Evolutionary conservation across 1,284 basidiomycete species (phyloP), one percentile per base, ranked within the genome.

Genomic region (Flammula alnicola): DNA sequence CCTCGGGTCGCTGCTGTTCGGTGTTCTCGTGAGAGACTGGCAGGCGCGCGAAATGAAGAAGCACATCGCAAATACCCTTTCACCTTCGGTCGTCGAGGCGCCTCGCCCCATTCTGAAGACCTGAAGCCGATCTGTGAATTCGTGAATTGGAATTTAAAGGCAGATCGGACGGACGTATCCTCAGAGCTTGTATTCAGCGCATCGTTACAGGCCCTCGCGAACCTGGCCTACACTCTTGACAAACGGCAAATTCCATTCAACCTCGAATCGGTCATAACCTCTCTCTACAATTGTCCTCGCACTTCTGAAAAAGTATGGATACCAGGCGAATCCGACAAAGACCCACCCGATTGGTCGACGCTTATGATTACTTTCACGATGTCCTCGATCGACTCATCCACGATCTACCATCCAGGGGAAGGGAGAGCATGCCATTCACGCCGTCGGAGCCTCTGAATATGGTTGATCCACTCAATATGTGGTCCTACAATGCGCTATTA

Each of bases 1-100:
- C 33, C 74, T 86, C 20, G 88, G 80, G 1, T 81, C 84, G 1
- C 68, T 91, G 19, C 68, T 91, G 5, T 87, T 91, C 50, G 83
- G 78, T 1, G 66, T 83, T 29, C 63, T 89, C 14, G 68, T 88
- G 31, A 81, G 84, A 54, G 85, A 88, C 33, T 86, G 77, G 73
- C 77, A 87, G 27, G 48, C 62, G 5, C 56, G 58, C 10, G 35
- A 50, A 19, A 44, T 27, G 14, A 44, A 35, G 10, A 44, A 30
- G 16, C 32, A n/a, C n/a, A n/a, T n/a, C n/a, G n/a, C n/a, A n/a
- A n/a, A n/a, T n/a, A n/a, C 29, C 9, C 19, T 32, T 4, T 27
- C 31, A 11, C 30, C 33, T 10, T 37, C 39, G 14, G 41, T 23
- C 4, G 19, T 43, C 10, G 43, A 50, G 12, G 54, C 51, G 1